Conservation (phyloP, 2,329 filamentous ascomycete genomes). For the Beauveria pseudobassiana region DNA sequence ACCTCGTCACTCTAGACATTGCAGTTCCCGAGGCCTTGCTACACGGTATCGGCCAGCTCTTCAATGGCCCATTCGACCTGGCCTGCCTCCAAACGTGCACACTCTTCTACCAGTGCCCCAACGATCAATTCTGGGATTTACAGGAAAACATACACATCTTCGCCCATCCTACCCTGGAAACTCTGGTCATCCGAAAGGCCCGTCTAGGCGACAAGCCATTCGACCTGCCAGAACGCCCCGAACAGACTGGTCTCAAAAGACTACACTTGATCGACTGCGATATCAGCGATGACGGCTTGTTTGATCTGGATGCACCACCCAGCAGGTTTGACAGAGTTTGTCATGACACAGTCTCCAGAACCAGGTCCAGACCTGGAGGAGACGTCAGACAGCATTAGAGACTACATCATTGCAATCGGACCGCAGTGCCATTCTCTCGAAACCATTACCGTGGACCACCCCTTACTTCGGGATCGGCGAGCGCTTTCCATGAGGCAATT, state of each 20-base stretch:
- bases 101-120: conserved; percentile 38
- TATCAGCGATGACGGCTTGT: conserved; percentile 36
- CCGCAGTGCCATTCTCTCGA: conserved; percentile 35
- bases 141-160: conserved; percentile 46
- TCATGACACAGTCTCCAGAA: conserved; percentile 36
- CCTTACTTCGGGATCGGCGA: conserved; percentile 30
- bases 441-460: conserved; percentile 37
- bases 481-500: conserved; percentile 39
- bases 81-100: conserved; percentile 39
- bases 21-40: conserved; percentile 36
- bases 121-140: conserved; percentile 41
- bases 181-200: conserved; percentile 35
- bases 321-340: conserved; percentile 36
- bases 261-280: conserved; percentile 43
- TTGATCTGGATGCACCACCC: conserved; percentile 34
- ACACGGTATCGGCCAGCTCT: conserved; percentile 39
- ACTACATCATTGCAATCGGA: conserved; percentile 38
- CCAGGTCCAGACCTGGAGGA: conserved; percentile 37
- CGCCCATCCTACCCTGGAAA: conserved; percentile 40
- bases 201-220: conserved; percentile 40
- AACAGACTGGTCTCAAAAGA: conserved; percentile 35
- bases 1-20: conserved; percentile 39
- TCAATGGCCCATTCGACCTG: conserved; percentile 43
- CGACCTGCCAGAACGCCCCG: conserved; percentile 39
- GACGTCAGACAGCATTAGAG: conserved; percentile 37